Base-by-base conservation (phyloP, 257 asterid species). In the Nicotiana knightiana region DNA sequence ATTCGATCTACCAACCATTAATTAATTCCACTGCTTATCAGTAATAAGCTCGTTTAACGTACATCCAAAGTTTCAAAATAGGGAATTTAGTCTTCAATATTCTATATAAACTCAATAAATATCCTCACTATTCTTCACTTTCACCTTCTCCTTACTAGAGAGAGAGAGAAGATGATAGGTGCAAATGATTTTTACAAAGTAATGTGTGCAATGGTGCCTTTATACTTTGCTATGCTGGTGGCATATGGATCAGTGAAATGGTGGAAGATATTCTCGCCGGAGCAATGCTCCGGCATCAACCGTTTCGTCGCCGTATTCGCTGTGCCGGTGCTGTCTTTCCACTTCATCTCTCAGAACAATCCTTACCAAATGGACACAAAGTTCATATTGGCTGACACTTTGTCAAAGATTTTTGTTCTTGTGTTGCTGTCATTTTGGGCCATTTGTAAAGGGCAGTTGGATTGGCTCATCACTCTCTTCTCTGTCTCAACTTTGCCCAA, bases 401-500 rank as follows among this genome's bases (percentile, higher is more conserved):
- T 90, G 62, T 89, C 93, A 0, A 93, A 91, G 65, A 83, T 81
- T 30, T 62, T 89, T 46, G 89, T 89, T 59, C 91, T 93, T 5
- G 54, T 61, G 6, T 9, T 85, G 73, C 87, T 90, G 4, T 83
- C 88, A 1, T 1, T 86, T 13, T 91, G 96, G 94, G 89, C 91
- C 63, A 9, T 84, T 21, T 84, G 85, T 8, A 86, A 43, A 55
- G 89, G 88, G 46, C 82, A 84, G 6, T 24, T 92, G 82, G 93
- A 91, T 8, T 93, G 97, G 97, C 81, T 92, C 16, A 93, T 93
- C 59, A 93, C 94, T 11, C 82, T 92, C 13, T 91, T 93, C 78
- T 92, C 97, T 0, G 85, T 93, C n/a, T 85, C 97, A 12, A 89
- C 97, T 86, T 83, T 93, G 83, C 97, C 97, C 5, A 93, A 93